Base-by-base conservation (phyloP, 306 rosid genomes). In the Fagus sylvatica region DNA sequence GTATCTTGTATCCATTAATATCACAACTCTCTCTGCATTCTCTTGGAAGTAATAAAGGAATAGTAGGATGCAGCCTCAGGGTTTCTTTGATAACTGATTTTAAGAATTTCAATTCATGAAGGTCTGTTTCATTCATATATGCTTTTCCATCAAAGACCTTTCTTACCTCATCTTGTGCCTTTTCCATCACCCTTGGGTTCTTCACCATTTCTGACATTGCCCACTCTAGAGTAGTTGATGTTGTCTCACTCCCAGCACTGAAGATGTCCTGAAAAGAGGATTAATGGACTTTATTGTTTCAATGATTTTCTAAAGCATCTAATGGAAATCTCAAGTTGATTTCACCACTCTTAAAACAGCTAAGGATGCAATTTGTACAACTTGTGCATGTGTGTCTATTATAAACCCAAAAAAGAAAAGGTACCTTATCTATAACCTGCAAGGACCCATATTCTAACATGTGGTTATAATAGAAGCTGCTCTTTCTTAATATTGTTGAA, bases 191-290 rank as follows among this genome's bases (percentile, higher is more conserved):
- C 3, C 33, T 84, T 43, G 89, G 86, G 9, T 85, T 74, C 57
- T 69, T 85, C 0, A 83, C 46, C 40, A 88, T 73, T 74, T 87
- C 87, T 64, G 91, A 69, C 84, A 85, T 85, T 54, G 85, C 82
- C 89, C 91, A 87, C 6, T 78, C 84, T 37, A 64, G 41, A 1
- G 79, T 28, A 62, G 75, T 78, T 1, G 76, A 30, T 73, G 85
- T 57, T 6, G 82, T 78, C 6, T 79, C 89, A 19, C 89, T 79
- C 53, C 91, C 89, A 30, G 79, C 91, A 59, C 65, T 42, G 41
- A 80, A 88, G 0, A 85, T 80, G 70, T 85, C 91, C 91, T 80
- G 76, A n/a, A 42, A 76, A 78, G 1, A 74, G 5, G 74, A 46
- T 10, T 42, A 40, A 41, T n/a, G 33, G 49, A 22, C 13, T 66